phyloP scores from a whole-genome alignment of 2,329 filamentous ascomycete species.

The Penicillium sp. region DNA sequence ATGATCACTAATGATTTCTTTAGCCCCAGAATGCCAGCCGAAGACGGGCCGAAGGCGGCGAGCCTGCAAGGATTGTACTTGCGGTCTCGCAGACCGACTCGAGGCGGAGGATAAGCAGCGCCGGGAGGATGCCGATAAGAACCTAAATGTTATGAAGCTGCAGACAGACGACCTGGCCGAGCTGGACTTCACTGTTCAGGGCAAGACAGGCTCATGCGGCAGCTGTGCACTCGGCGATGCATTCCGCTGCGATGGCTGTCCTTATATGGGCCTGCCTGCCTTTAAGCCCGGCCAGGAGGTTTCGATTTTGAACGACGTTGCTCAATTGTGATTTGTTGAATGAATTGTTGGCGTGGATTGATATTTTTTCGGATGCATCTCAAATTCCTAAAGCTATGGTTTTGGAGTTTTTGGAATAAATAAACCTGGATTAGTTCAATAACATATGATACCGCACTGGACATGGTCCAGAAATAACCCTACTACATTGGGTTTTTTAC shows the following conservation, averaged over 20 bases:
- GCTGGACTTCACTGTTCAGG: constrained; percentile 96
- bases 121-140: constrained; percentile 66
- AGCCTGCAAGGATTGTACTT: constrained; percentile 97
- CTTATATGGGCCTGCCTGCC: constrained; percentile 88
- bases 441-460: constrained; percentile 16
- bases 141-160: constrained; percentile 63
- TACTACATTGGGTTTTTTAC: background rate
- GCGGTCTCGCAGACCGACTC: constrained; percentile 82
- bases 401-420: background rate
- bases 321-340: constrained; percentile 74
- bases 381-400: background rate
- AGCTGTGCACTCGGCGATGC: constrained; percentile 95
- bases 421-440: constrained; percentile 1
- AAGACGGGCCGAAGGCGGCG: constrained; percentile 79
- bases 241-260: constrained; percentile 74
- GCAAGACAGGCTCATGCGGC: constrained; percentile 88
- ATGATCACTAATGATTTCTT: constrained; percentile 11
- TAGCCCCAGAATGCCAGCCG: constrained; percentile 83
- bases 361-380: constrained; percentile 4
- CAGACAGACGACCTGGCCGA: constrained; percentile 75
- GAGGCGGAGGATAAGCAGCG: constrained; percentile 80
- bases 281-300: constrained; percentile 99
- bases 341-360: constrained; percentile 4
- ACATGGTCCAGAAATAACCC: constrained; percentile 8
- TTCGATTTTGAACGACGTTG: constrained; percentile 79